Percentiles rank a stretch among this genome's conserved stretches.
phyloP scores from a whole-genome alignment of 179 eudicot genomes.

The Heliamphora pulchella region DNA sequence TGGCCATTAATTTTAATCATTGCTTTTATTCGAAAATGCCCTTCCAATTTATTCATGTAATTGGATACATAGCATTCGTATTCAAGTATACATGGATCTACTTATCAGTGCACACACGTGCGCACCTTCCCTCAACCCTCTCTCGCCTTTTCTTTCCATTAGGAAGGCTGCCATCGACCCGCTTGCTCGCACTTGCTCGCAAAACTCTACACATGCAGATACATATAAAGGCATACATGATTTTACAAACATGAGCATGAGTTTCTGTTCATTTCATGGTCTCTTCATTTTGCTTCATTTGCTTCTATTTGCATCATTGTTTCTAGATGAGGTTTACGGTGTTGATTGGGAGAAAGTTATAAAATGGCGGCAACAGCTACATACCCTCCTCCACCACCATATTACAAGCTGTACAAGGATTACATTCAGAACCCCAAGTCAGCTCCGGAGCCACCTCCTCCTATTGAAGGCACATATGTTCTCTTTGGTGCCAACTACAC shows the following conservation, averaged over 20 bases:
- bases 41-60: no score
- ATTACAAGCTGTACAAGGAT: constrained; percentile 74
- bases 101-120: no score
- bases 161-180: no score
- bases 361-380: constrained; percentile 50
- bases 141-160: no score
- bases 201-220: no score
- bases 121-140: no score
- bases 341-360: neutral
- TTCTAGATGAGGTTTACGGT: neutral
- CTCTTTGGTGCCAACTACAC: constrained; percentile 72
- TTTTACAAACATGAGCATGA: neutral
- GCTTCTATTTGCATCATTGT: neutral
- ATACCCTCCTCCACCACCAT: constrained; percentile 94
- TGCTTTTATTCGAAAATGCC: no score
- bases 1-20: no score
- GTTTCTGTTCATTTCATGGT: neutral
- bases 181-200: no score
- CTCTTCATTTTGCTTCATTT: neutral
- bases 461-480: constrained; percentile 60
- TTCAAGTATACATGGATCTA: no score
- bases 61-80: no score
- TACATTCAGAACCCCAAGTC: constrained; percentile 55
- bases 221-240: no score
- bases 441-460: constrained; percentile 75